These are phyloP conservation scores for Phoma sp. DNA, from an alignment of 2,329 filamentous ascomycete genomes.

Conservation along the genomic window DNA sequence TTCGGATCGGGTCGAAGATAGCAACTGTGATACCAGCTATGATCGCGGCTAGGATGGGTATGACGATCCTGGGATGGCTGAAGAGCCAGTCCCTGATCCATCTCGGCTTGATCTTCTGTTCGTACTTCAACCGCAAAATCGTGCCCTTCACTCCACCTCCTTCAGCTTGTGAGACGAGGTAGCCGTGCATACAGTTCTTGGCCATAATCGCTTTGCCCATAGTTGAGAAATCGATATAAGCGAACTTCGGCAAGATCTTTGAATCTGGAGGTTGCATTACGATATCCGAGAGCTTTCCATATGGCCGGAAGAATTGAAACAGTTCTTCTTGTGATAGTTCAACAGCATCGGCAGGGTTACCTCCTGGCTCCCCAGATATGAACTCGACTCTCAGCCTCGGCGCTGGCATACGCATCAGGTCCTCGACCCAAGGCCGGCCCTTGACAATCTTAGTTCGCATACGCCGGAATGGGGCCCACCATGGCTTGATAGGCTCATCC, in stretches of 20 bases:
- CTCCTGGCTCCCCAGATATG: constrained; percentile 74
- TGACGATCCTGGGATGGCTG: constrained; percentile 84
- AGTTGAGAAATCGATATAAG: constrained; percentile 77
- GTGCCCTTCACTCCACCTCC: constrained; percentile 81
- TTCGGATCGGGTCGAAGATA: constrained; percentile 92
- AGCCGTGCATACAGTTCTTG: constrained; percentile 90
- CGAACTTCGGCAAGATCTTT: constrained; percentile 81
- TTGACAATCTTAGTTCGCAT: constrained; percentile 77
- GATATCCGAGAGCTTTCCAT: constrained; percentile 91
- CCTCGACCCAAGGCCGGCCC: constrained; percentile 92
- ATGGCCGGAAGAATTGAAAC: constrained; percentile 86
- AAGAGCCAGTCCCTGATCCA: constrained; percentile 88
- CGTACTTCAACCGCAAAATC: constrained; percentile 81
- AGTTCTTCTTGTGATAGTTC: constrained; percentile 87
- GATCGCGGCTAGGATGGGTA: constrained; percentile 82
- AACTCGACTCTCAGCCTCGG: constrained; percentile 83
- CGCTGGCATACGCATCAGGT: constrained; percentile 83
- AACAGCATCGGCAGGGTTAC: constrained; percentile 71
- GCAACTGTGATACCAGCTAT: constrained; percentile 83
- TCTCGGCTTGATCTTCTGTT: constrained; percentile 76
- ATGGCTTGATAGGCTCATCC: constrained; percentile 78
- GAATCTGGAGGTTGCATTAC: constrained; percentile 82
- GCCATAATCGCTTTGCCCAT: constrained; percentile 84
- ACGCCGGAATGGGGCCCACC: constrained; percentile 85
- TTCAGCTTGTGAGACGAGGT: constrained; percentile 69